Conservation (phyloP, 2,329 filamentous ascomycete genomes). For the Trichoderma aggressivum region DNA sequence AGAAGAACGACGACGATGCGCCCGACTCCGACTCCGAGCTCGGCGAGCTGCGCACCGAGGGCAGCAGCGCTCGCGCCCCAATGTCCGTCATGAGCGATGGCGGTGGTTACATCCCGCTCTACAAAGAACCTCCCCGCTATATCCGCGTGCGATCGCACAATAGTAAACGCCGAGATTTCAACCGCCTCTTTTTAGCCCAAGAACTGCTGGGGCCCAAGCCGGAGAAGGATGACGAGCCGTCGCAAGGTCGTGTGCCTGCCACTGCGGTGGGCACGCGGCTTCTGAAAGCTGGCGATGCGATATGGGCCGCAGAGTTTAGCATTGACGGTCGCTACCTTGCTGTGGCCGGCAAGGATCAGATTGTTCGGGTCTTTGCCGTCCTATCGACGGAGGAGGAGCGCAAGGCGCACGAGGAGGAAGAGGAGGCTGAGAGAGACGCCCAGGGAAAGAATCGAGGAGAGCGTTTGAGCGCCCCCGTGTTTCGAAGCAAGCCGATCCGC, state of each 20-base stretch:
- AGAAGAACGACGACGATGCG: constrained; percentile 59
- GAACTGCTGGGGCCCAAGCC: constrained; percentile 67
- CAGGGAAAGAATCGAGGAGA: constrained; percentile 41
- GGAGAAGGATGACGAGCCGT: constrained; percentile 28
- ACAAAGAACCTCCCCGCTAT: constrained; percentile 87
- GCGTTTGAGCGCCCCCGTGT: constrained; percentile 84
- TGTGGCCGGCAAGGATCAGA: constrained; percentile 83
- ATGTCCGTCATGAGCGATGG: constrained; percentile 67
- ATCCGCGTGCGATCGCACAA: constrained; percentile 79
- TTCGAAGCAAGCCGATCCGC: constrained; percentile 70
- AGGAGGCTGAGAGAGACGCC: constrained; percentile 43
- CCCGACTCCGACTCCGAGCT: constrained; percentile 68
- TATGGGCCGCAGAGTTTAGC: constrained; percentile 93
- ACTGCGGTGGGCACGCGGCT: constrained; percentile 41
- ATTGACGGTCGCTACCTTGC: constrained; percentile 87
- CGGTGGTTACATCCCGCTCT: constrained; percentile 74
- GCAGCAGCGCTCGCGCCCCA: constrained; percentile 79
- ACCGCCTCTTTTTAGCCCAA: constrained; percentile 86
- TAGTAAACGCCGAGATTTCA: constrained; percentile 79
- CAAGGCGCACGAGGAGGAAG: constrained; percentile 65
- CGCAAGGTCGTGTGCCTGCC: constrained; percentile 31
- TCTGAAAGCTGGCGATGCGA: constrained; percentile 57
- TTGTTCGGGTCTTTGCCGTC: constrained; percentile 85
- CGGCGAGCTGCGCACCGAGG: constrained; percentile 67
- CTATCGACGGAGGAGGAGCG: constrained; percentile 80